Percentiles rank a stretch among this genome's conserved stretches.
These are phyloP conservation scores for Monilinia fructigena DNA, from an alignment of 2,329 filamentous ascomycete species.

Conservation along the genomic window DNA sequence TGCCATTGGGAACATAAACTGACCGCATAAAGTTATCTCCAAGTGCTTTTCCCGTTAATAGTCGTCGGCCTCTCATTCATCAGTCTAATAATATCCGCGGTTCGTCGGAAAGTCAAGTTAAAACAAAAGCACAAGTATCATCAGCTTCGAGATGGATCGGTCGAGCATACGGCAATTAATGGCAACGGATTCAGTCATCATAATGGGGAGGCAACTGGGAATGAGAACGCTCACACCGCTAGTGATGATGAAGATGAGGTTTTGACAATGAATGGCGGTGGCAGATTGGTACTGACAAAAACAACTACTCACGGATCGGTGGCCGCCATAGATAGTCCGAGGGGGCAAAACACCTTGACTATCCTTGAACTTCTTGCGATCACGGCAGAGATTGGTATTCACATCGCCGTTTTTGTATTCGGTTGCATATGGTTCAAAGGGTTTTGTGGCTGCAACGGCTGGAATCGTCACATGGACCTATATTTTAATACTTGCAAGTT, in stretches of 20 bases:
- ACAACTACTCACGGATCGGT: slow-evolving; percentile 62
- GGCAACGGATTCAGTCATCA: slow-evolving; percentile 17
- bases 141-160: slow-evolving; percentile 47
- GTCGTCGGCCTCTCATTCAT: slow-evolving; percentile 69
- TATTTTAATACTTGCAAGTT: slow-evolving; percentile 67
- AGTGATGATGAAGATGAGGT: slow-evolving; percentile 55
- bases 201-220: slow-evolving; percentile 4
- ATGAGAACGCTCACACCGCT: slow-evolving; percentile 40
- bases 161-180: slow-evolving; percentile 41
- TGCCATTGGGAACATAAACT: background rate
- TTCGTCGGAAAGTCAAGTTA: slow-evolving; percentile 53
- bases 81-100: slow-evolving; percentile 59
- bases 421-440: slow-evolving; percentile 57
- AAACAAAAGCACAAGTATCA: slow-evolving; percentile 58
- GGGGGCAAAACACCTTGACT: slow-evolving; percentile 68
- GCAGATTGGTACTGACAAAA: slow-evolving; percentile 57
- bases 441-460: slow-evolving; percentile 59
- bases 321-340: slow-evolving; percentile 73
- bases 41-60: slow-evolving; percentile 74
- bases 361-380: slow-evolving; percentile 74
- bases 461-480: slow-evolving; percentile 79
- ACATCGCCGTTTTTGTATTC: slow-evolving; percentile 62
- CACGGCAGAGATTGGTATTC: slow-evolving; percentile 67
- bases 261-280: slow-evolving; percentile 57
- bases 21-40: slow-evolving; percentile 62